Percentiles rank a stretch among this genome's conserved stretches.
Evolutionary conservation across 2,329 filamentous ascomycete species (phyloP).

Genomic region (Colletotrichum aenigma): DNA sequence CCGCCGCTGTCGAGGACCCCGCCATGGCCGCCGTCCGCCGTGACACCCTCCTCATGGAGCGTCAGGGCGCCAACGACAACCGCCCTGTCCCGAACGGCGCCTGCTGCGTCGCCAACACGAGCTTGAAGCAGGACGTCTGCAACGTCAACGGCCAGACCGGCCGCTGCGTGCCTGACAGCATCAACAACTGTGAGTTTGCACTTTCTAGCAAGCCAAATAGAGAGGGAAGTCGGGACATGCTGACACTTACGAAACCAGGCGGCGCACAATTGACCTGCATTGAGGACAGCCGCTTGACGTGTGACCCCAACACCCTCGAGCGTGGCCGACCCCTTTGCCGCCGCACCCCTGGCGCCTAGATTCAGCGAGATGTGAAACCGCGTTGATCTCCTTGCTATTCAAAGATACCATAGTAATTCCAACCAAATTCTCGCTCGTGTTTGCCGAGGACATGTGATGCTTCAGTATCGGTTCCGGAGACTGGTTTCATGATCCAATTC

Average conservation of each 20-base stretch:
- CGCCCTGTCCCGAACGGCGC: constrained; percentile 35
- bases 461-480: not conserved
- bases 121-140: constrained; percentile 41
- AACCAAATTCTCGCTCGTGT: not conserved
- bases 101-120: constrained; percentile 38
- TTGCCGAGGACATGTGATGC: not conserved
- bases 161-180: constrained; percentile 36
- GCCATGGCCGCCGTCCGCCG: constrained; percentile 24
- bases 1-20: constrained; percentile 22
- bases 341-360: constrained; percentile 6
- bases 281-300: constrained; percentile 28
- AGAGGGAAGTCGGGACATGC: not conserved
- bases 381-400: not conserved
- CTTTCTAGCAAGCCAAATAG: not conserved
- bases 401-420: constrained; percentile 2
- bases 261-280: constrained; percentile 29
- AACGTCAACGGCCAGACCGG: constrained; percentile 34
- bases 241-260: constrained; percentile 17
- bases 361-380: not conserved
- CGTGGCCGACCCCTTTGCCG: constrained; percentile 33
- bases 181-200: constrained; percentile 35
- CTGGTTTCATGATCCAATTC: not conserved
- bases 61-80: constrained; percentile 37
- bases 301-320: constrained; percentile 29
- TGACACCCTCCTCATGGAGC: constrained; percentile 24